phyloP scores from a whole-genome alignment of 2,329 filamentous ascomycete species.

The Talaromyces sp. region DNA sequence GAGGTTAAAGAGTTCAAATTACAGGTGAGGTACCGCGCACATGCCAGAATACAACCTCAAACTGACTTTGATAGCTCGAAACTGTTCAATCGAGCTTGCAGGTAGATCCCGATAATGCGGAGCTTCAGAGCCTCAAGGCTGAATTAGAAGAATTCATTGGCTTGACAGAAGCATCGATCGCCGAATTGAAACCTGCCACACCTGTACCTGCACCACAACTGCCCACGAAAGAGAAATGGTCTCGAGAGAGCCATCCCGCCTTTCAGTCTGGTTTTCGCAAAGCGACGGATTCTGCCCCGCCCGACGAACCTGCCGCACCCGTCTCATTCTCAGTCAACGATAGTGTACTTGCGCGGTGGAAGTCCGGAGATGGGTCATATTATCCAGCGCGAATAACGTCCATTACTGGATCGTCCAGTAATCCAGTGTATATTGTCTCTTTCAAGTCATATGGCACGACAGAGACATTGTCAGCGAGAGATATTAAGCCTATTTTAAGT shows the following conservation, averaged over 20 bases:
- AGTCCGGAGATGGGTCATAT: conserved; percentile 81
- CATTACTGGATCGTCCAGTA: conserved; percentile 85
- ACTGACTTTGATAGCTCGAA: conserved; percentile 58
- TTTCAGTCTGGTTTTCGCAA: conserved; percentile 60
- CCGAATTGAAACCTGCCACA: conserved; percentile 64
- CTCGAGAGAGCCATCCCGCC: conserved; percentile 74
- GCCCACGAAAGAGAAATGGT: conserved; percentile 68
- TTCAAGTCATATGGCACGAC: conserved; percentile 84
- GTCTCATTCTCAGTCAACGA: conserved; percentile 81
- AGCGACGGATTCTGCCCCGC: conserved; percentile 37
- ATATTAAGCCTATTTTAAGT: conserved; percentile 71
- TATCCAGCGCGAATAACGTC: conserved; percentile 91
- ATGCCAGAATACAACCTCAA: background rate
- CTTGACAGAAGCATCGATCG: conserved; percentile 73
- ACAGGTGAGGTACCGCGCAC: conserved; percentile 43
- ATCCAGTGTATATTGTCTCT: conserved; percentile 88
- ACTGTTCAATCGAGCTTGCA: conserved; percentile 71
- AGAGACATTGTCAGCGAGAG: conserved; percentile 75
- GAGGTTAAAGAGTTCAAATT: conserved; percentile 59
- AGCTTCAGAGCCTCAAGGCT: conserved; percentile 70
- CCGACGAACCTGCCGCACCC: conserved; percentile 55
- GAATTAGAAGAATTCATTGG: conserved; percentile 80
- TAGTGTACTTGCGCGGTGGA: conserved; percentile 83
- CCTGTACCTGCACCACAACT: conserved; percentile 48
- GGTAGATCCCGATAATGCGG: conserved; percentile 74